Percentiles rank a stretch among this genome's conserved stretches.
Evolutionary conservation across 257 asterid genomes (phyloP).

Genomic region (Haberlea rhodopensis): DNA sequence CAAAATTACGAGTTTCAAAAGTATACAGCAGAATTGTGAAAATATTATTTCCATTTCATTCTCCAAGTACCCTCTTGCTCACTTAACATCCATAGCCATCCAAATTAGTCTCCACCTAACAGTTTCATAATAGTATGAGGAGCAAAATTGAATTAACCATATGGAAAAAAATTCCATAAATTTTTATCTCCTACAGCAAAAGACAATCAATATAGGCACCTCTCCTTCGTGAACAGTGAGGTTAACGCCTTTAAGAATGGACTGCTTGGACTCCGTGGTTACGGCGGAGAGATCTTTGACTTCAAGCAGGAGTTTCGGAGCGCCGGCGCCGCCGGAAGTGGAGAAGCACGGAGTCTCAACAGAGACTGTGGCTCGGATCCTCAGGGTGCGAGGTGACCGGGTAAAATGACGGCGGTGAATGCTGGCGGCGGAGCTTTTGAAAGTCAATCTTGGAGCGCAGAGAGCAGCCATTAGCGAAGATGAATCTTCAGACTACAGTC

Average conservation of each 20-base stretch:
- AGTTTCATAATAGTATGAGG: not conserved
- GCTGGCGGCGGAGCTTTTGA: constrained; percentile 30
- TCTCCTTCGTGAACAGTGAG: constrained; percentile 86
- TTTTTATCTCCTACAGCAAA: not conserved
- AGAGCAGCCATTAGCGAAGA: constrained; percentile 33
- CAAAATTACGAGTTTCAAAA: no score
- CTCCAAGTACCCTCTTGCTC: not conserved
- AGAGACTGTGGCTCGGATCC: constrained; percentile 50
- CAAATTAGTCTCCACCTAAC: not conserved
- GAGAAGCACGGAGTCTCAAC: constrained; percentile 58
- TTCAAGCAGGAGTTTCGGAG: constrained; percentile 61
- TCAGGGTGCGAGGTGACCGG: constrained; percentile 20
- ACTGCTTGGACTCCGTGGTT: constrained; percentile 63
- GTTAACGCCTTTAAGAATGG: constrained; percentile 86
- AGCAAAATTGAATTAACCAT: not conserved
- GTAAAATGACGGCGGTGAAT: constrained; percentile 36
- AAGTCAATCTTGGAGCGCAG: constrained; percentile 39
- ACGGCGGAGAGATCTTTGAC: constrained; percentile 82
- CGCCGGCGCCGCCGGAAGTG: constrained; percentile 37
- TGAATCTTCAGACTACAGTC: no score
- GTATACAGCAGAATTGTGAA: not conserved
- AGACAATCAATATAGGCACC: constrained; percentile 41
- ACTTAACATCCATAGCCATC: not conserved
- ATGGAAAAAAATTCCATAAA: not conserved
- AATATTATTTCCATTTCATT: not conserved